Base-by-base conservation (phyloP, 345 rosid genomes). In the Gossypium turneri region DNA sequence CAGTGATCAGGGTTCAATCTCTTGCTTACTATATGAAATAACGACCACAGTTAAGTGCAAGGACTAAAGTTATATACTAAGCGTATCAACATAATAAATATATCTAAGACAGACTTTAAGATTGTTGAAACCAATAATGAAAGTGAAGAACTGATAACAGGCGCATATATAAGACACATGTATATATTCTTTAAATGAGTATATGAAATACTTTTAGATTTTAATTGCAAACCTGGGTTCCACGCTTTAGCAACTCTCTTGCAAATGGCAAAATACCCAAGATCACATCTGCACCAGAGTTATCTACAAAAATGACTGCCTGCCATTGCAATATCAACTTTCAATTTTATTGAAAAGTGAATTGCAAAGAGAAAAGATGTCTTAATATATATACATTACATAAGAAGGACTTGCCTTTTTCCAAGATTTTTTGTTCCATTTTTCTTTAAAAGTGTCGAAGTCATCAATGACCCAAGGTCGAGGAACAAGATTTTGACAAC, bases 381-480 rank as follows among this genome's bases (percentile, higher is more conserved):
- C 70, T 72, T 62, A 22, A 48, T 34, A 11, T 62, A 74, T 50
- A 68, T 29, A 67, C 61, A 43, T 27, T 9, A 48, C 11, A 55
- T 8, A 11, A 25, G 4, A 57, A 34, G 62, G 70, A 80, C 80
- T 82, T 69, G 82, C 99, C 97, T 96, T 96, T 81, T 96, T 93
- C 98, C 99, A 96, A 24, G 90, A 80, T 85, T 90, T 93, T 87
- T 88, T 89, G 85, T 81, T 22, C 97, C 98, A 96, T 84, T 81
- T 89, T 68, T 78, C 85, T 85, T 87, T 88, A 75, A 96, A 96
- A 77, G 78, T 67, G 2, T 93, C 98, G 73, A 96, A 79, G 76
- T 96, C 98, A 87, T 96, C 99, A 75, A 93, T 83, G 60, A 92
- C 99, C 97, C 98, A 96, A 38, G 99, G 99, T 48, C 97, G 85